Base-by-base conservation (phyloP, 768 basidiomycete genomes). In the Glaciozyma antarctica region DNA sequence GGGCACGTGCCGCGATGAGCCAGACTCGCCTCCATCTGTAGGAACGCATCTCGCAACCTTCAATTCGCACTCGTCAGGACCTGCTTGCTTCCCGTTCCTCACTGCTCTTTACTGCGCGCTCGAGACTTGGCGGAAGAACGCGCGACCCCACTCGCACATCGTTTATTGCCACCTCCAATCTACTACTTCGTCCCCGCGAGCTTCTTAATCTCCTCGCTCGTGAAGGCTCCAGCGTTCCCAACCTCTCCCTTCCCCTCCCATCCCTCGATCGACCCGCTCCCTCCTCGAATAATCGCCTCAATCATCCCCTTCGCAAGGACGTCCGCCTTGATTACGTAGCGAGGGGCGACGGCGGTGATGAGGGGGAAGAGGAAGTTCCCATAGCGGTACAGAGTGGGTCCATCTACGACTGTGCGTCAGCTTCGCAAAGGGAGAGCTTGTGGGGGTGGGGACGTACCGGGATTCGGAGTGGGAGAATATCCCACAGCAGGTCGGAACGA, bases 401-500 rank as follows among this genome's bases (percentile, higher is more conserved):
- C 34, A 34, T 34, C 34, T 34, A 10, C 34, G 48, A 2, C 26
- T 12, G 5, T 7, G 7, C 2, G 53, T 5, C 26, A 2, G 6
- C 2, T 24, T 10, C 28, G 10, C 32, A 28, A 5, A 54, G 28
- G 13, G 17, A 44, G 0, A 30, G 15, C 1, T 41, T 17, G 0
- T 49, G 52, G 16, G 67, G 61, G 24, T 44, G 22, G 8, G 63
- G 67, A 1, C 43, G n/a, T 34, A 54, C 24, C 8, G 68, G 62
- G 10, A 34, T 34, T 34, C 6, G 34, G 34, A 34, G 34, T 34
- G 34, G 34, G 34, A 34, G 34, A 34, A 10, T 53, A 10, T 44
- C 65, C 65, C 24, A 58, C 64, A 22, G 41, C 64, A 0, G 68
- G 68, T 32, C 68, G 56, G 68, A 69, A 69, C 19, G 68, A 63